Evolutionary conservation across 306 rosid species (phyloP).

Genomic region (Phaseolus lunatus): DNA sequence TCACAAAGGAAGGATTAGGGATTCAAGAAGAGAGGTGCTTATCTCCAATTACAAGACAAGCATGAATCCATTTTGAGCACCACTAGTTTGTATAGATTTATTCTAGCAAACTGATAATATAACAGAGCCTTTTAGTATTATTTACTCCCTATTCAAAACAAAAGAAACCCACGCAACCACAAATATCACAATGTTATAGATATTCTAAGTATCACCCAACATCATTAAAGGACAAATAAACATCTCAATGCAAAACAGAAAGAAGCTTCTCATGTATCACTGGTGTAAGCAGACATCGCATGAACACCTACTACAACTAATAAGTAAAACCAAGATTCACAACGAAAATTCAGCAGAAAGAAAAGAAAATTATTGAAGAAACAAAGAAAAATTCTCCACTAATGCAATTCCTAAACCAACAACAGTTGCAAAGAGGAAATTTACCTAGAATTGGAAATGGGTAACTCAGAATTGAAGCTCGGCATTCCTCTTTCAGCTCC

Average conservation of each 20-base stretch:
- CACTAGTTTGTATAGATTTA: neutral
- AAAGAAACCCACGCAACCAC: constrained; percentile 11
- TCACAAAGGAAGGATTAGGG: neutral
- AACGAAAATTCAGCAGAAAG: constrained; percentile 26
- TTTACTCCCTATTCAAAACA: constrained; percentile 2
- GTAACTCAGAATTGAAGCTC: constrained; percentile 55
- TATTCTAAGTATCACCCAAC: constrained; percentile 5
- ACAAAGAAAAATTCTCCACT: neutral
- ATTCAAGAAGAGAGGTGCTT: neutral
- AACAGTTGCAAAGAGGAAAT: neutral
- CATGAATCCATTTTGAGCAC: constrained; percentile 14
- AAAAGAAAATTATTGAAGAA: neutral
- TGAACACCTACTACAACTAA: constrained; percentile 7
- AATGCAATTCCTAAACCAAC: constrained; percentile 9
- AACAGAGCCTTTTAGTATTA: neutral
- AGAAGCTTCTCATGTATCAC: constrained; percentile 3
- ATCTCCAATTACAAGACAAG: constrained; percentile 26
- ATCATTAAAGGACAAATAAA: constrained; percentile 1
- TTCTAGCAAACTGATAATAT: constrained; percentile 16
- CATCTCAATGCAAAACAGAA: neutral
- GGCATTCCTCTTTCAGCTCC: constrained; percentile 58
- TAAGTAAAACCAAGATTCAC: constrained; percentile 36
- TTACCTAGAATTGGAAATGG: constrained; percentile 49
- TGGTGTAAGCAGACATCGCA: constrained; percentile 11
- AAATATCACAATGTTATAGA: constrained; percentile 16